phyloP scores from a whole-genome alignment of 208 protist genomes.

The Leishmania mexicana region DNA sequence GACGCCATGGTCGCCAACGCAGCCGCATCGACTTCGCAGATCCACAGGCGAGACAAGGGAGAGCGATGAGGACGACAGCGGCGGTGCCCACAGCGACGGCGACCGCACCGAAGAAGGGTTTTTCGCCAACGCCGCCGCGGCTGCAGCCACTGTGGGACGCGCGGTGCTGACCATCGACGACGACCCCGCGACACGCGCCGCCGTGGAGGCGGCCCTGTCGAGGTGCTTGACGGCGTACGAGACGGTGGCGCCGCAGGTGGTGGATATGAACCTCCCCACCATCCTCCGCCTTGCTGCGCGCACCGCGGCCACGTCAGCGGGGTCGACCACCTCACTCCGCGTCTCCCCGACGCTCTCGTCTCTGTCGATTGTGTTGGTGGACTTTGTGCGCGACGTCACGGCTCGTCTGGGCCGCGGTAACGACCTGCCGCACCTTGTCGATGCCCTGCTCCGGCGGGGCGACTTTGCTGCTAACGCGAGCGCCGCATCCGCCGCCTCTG shows the following conservation, averaged over 20 bases:
- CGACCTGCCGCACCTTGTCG: constrained; percentile 70
- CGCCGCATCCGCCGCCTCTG: not conserved
- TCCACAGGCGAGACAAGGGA: not conserved
- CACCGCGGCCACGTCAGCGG: constrained; percentile 24
- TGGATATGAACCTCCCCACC: constrained; percentile 74
- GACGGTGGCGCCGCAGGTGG: constrained; percentile 85
- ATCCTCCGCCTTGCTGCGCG: constrained; percentile 74
- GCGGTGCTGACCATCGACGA: constrained; percentile 17
- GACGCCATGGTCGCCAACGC: not conserved
- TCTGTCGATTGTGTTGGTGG: constrained; percentile 24
- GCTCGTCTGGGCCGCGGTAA: constrained; percentile 59
- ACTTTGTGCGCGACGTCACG: constrained; percentile 60
- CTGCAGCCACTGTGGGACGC: constrained; percentile 21
- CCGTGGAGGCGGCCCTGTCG: constrained; percentile 55
- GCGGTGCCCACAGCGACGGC: constrained; percentile 4
- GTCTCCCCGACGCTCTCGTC: constrained; percentile 3
- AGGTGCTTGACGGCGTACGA: constrained; percentile 84
- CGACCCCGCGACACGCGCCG: constrained; percentile 10
- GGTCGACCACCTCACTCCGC: not conserved
- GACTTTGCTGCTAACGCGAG: not conserved
- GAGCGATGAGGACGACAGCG: not conserved
- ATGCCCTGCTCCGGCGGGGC: constrained; percentile 41
- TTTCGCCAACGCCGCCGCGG: constrained; percentile 22
- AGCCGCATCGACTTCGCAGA: not conserved
- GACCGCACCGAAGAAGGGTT: constrained; percentile 18